Percentiles rank a stretch among this genome's conserved stretches.
Evolutionary conservation across 495 filamentous ascomycete species (phyloP).

Genomic region (Penicillium bialowiezense): DNA sequence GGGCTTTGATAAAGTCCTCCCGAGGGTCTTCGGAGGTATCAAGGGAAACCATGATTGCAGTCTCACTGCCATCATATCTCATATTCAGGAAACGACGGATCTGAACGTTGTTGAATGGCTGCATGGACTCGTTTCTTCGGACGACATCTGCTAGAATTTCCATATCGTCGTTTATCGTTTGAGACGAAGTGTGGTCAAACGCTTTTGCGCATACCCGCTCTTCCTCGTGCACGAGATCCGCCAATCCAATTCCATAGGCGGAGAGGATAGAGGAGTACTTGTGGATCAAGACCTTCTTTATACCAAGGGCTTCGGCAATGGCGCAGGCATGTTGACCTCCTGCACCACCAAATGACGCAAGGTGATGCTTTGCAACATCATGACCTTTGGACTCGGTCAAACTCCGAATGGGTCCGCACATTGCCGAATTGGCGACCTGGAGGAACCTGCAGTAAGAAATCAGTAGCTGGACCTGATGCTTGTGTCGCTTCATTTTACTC

Average conservation of each 20-base stretch:
- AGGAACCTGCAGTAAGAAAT: slow-evolving; percentile 55
- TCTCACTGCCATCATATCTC: slow-evolving; percentile 46
- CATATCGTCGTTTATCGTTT: slow-evolving; percentile 60
- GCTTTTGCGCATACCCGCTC: slow-evolving; percentile 57
- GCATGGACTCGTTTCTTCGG: slow-evolving; percentile 3
- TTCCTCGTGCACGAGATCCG: slow-evolving; percentile 83
- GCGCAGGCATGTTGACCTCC: slow-evolving; percentile 92
- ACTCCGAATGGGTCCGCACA: slow-evolving; percentile 85
- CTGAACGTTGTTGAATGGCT: slow-evolving; percentile 21
- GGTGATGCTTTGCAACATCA: slow-evolving; percentile 78
- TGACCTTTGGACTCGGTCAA: slow-evolving; percentile 90
- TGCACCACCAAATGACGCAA: slow-evolving; percentile 89
- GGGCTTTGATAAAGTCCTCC: slow-evolving; percentile 76
- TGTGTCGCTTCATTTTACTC: not conserved
- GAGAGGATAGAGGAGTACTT: slow-evolving; percentile 89
- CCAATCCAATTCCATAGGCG: slow-evolving; percentile 91
- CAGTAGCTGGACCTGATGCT: not conserved
- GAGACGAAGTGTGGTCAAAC: slow-evolving; percentile 34
- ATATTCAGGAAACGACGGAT: slow-evolving; percentile 38
- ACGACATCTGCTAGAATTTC: not conserved
- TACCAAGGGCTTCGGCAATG: slow-evolving; percentile 82
- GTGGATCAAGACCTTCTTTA: slow-evolving; percentile 80
- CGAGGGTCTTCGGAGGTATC: slow-evolving; percentile 57
- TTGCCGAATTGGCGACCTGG: slow-evolving; percentile 89
- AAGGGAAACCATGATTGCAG: slow-evolving; percentile 41